Conservation (phyloP, 2,329 filamentous ascomycete genomes). For the Raffaelea deltoideospora region DNA sequence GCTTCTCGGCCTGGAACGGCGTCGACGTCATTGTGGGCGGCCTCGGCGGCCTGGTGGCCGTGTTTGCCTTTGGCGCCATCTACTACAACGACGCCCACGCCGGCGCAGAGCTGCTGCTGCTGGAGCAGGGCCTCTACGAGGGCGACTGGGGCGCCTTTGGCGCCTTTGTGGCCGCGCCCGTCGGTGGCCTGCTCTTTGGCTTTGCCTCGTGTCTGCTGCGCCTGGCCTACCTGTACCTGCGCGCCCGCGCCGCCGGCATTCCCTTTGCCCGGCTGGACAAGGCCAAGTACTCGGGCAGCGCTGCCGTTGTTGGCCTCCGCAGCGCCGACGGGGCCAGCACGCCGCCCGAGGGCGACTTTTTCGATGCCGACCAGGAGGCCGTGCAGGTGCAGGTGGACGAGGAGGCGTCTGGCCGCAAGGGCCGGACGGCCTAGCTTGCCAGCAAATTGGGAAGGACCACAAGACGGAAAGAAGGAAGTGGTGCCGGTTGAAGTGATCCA, state of each 20-base stretch:
- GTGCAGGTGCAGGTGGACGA: background rate
- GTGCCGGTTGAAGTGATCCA: no score
- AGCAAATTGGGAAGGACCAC: no score
- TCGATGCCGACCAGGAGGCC: background rate
- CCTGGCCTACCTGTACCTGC: conserved; percentile 39
- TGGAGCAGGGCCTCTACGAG: conserved; percentile 59
- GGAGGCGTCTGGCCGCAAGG: conserved; percentile 1
- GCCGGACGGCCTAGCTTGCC: background rate
- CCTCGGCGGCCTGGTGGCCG: conserved; percentile 60
- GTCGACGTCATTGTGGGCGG: conserved; percentile 69
- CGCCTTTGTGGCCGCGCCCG: conserved; percentile 64
- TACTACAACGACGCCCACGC: conserved; percentile 55
- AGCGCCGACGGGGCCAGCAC: background rate
- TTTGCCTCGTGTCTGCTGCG: conserved; percentile 46
- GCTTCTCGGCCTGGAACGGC: conserved; percentile 58
- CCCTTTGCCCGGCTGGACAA: conserved; percentile 53
- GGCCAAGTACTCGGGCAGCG: background rate
- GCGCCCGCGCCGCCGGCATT: conserved; percentile 40
- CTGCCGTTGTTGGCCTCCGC: no score
- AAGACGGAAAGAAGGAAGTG: no score
- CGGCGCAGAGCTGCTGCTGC: conserved; percentile 53
- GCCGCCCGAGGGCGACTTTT: background rate
- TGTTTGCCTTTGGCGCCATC: conserved; percentile 67
- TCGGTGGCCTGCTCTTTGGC: conserved; percentile 61
- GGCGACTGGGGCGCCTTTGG: conserved; percentile 73